Percentiles rank a stretch among this genome's conserved stretches.
phyloP scores from a whole-genome alignment of 345 rosid species.

The Syzygium oleosum region DNA sequence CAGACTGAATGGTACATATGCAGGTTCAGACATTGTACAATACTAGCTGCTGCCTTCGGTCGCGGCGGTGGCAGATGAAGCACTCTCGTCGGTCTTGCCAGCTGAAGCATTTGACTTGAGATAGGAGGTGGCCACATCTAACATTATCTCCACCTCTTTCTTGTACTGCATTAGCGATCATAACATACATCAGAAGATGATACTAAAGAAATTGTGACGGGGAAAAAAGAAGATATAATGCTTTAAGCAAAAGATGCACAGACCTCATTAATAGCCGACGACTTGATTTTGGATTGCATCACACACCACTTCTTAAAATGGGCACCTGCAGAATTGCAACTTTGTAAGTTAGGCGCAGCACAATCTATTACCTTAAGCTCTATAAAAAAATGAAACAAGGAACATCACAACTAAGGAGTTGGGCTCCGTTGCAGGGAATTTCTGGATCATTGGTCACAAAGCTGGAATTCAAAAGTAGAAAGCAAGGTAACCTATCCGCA shows the following conservation, averaged over 20 bases:
- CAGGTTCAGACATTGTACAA: background rate
- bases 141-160: constrained; percentile 77
- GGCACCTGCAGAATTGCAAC: constrained; percentile 43
- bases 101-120: constrained; percentile 21
- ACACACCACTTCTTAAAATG: constrained; percentile 98
- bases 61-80: constrained; percentile 7
- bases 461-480: background rate
- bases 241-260: constrained; percentile 6
- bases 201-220: background rate
- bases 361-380: background rate
- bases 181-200: background rate
- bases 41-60: constrained; percentile 22
- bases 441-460: background rate
- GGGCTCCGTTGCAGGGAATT: background rate
- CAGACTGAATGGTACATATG: background rate
- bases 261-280: constrained; percentile 88
- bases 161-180: constrained; percentile 43
- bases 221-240: background rate
- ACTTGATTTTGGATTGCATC: constrained; percentile 88
- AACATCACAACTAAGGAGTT: background rate
- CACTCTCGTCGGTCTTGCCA: constrained; percentile 1
- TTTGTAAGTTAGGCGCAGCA: background rate
- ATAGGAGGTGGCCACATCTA: constrained; percentile 36
- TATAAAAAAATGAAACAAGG: background rate
- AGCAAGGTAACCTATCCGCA: background rate